A percentile compares a stretch with the other conserved stretches of the same genome.
phyloP scores from a whole-genome alignment of 192 early-diverging fungal species.

The Chytriomyces sp. region DNA sequence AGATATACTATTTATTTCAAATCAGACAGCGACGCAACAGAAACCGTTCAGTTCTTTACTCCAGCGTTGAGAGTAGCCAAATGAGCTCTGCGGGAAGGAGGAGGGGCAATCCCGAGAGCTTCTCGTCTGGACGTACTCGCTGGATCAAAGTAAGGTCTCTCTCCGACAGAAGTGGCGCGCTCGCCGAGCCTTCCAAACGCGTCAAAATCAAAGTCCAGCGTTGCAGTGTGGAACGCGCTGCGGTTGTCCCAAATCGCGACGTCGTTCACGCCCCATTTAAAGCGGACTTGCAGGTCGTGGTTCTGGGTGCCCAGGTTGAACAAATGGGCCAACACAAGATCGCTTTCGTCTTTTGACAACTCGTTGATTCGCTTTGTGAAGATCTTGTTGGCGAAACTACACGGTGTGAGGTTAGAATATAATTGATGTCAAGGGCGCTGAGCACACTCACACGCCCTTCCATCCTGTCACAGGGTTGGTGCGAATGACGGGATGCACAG shows the following conservation, averaged over 20 bases:
- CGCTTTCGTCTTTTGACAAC: conserved; percentile 59
- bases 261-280: conserved; percentile 54
- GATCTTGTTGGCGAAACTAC: conserved; percentile 52
- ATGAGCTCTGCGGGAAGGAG: conserved; percentile 17
- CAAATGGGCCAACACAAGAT: conserved; percentile 62
- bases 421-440: background rate
- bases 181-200: conserved; percentile 42
- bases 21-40: background rate
- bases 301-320: conserved; percentile 58
- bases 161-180: conserved; percentile 46
- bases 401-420: background rate
- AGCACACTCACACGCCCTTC: conserved; percentile 64
- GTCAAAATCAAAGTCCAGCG: conserved; percentile 39
- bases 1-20: background rate
- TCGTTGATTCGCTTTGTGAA: conserved; percentile 67
- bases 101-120: conserved; percentile 32
- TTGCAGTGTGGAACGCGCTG: conserved; percentile 43
- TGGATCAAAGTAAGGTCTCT: conserved; percentile 51
- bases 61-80: background rate
- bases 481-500: conserved; percentile 55
- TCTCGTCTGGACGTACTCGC: conserved; percentile 13
- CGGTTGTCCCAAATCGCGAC: conserved; percentile 60
- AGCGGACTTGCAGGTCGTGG: conserved; percentile 59
- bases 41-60: background rate
- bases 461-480: conserved; percentile 75